These are phyloP conservation scores for Rosa chinensis DNA, from an alignment of 306 rosid species.

Conservation along the genomic window DNA sequence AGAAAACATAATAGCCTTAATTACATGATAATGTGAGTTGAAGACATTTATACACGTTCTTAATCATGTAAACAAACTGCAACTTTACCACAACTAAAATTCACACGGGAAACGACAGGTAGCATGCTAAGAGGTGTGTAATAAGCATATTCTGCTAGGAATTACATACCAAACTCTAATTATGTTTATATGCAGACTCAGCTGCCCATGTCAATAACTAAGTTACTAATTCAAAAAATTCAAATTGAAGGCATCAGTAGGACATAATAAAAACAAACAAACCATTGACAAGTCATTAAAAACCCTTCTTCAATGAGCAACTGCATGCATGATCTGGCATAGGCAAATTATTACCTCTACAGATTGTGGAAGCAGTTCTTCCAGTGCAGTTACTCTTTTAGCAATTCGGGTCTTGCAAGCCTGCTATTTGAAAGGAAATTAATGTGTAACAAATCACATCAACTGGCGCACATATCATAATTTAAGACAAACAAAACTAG, in stretches of 20 bases:
- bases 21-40: too few species aligned
- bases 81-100: too few species aligned
- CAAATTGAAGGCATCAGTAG: background rate
- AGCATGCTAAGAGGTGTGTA: too few species aligned
- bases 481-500: too few species aligned
- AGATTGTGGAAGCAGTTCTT: conserved; percentile 67
- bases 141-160: too few species aligned
- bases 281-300: conserved; percentile 7
- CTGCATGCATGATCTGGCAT: background rate
- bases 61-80: too few species aligned
- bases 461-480: too few species aligned
- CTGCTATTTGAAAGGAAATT: too few species aligned
- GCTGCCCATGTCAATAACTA: background rate
- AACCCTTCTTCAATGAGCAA: background rate
- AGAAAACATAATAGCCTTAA: too few species aligned
- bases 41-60: too few species aligned
- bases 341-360: conserved; percentile 49
- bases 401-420: conserved; percentile 59
- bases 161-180: background rate
- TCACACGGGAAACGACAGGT: too few species aligned
- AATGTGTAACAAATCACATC: too few species aligned
- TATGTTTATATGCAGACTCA: background rate
- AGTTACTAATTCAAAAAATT: background rate
- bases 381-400: conserved; percentile 64
- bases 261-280: background rate